Base-by-base conservation (phyloP, 257 asterid genomes). In the Knoxia roxburghii region DNA sequence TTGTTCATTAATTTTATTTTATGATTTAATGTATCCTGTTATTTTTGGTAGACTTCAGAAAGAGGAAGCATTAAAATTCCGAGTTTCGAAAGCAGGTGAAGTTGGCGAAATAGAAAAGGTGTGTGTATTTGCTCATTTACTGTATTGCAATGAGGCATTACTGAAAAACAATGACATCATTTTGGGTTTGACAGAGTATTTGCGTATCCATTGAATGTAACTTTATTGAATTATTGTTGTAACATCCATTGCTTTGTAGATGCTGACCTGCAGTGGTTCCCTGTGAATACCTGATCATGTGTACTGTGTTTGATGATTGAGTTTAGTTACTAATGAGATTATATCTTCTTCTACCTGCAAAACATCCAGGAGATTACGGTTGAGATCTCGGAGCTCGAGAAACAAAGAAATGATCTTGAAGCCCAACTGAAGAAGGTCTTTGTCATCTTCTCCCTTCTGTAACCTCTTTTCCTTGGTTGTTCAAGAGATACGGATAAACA, bases 61-160 rank as follows among this genome's bases (percentile, higher is more conserved):
- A 79, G 97, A 90, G 81, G 99, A 93, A 76, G 95, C 97, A 52
- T 69, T 90, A 48, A 82, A 82, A 76, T 93, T 90, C 69, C 91
- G 97, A 54, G 86, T 84, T 71, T 66, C 86, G 70, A 93, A 90
- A 84, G 78, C 83, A 66, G 79, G 78, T 74, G 96, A 93, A 90
- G 86, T 79, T 72, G 67, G 85, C 70, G 96, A 85, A 76, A 77
- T 82, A 50, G 99, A 90, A 81, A 91, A 88, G 99, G 99, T 93
- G 79, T 73, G 41, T 70, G 3, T 70, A 24, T 48, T 43, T 54
- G 21, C 29, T 3, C 20, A n/a, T 57, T 41, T 51, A 9, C 46
- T n/a, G 0, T 20, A 49, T 14, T 51, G 13, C 32, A 27, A 37
- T 11, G 33, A 37, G 53, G 37, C n/a, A 37, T 49, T 61, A 29